Evolutionary conservation across 192 early-diverging fungal genomes (phyloP).

Genomic region (Helicostylum pulchrum): DNA sequence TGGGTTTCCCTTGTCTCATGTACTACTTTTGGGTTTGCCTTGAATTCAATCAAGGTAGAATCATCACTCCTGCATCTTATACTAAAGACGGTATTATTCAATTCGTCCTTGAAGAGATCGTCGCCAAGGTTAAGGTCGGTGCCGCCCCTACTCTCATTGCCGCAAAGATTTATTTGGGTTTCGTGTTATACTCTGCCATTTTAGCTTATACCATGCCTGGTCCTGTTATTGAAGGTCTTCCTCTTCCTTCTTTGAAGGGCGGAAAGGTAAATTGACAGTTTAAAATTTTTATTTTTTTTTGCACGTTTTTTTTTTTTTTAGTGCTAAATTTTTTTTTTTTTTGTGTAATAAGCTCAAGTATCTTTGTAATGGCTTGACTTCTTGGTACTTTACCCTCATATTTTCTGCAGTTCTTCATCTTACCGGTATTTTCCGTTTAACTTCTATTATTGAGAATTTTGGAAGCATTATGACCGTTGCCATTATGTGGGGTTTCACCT

Average conservation of each 20-base stretch:
- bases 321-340: conserved; percentile 11
- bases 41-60: conserved; percentile 60
- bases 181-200: conserved; percentile 53
- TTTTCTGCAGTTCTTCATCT: conserved; percentile 43
- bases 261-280: conserved; percentile 27
- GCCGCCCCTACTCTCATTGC: conserved; percentile 50
- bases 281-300: neutral
- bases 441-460: conserved; percentile 54
- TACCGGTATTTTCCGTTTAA: conserved; percentile 43
- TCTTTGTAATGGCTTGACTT: conserved; percentile 50
- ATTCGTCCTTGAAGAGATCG: conserved; percentile 43
- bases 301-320: neutral
- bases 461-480: conserved; percentile 54
- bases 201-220: conserved; percentile 67
- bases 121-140: conserved; percentile 44
- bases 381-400: conserved; percentile 49
- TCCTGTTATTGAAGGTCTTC: conserved; percentile 62
- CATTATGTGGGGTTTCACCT: conserved; percentile 45
- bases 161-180: conserved; percentile 60
- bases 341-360: conserved; percentile 43
- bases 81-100: conserved; percentile 35
- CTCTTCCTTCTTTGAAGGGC: conserved; percentile 61
- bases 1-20: conserved; percentile 71
- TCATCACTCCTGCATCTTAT: conserved; percentile 42
- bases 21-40: conserved; percentile 72